Evolutionary conservation across 2,329 filamentous ascomycete genomes (phyloP).

Genomic region (Epichloe baconii): DNA sequence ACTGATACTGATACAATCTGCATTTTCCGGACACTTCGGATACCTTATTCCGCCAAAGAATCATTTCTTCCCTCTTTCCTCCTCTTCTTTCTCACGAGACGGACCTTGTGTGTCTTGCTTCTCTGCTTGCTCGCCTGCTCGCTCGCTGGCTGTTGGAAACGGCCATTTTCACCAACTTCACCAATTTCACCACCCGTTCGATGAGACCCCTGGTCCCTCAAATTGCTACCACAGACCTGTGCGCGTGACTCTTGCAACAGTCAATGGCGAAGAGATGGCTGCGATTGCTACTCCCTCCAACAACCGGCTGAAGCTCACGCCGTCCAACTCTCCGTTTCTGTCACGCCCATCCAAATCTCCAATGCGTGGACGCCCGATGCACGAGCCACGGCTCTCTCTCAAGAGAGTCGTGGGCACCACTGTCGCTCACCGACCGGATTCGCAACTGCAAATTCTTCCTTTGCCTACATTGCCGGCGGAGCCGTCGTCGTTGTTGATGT

Average conservation of each 20-base stretch:
- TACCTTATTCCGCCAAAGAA: neutral
- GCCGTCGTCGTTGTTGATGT: slow-evolving; percentile 83
- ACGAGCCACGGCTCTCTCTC: slow-evolving; percentile 54
- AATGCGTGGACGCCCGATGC: slow-evolving; percentile 31
- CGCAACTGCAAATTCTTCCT: slow-evolving; percentile 62
- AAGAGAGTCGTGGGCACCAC: slow-evolving; percentile 86
- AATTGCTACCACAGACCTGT: neutral
- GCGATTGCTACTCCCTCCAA: slow-evolving; percentile 34
- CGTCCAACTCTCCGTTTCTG: slow-evolving; percentile 61
- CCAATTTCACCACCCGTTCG: neutral
- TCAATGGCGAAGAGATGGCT: slow-evolving; percentile 46
- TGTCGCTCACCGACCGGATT: slow-evolving; percentile 76
- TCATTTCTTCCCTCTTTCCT: neutral
- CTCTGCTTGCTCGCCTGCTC: neutral
- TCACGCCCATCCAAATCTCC: slow-evolving; percentile 52
- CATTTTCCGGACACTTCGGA: neutral
- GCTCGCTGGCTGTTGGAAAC: neutral
- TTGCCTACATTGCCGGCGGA: slow-evolving; percentile 86
- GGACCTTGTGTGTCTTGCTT: neutral
- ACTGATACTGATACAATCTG: neutral
- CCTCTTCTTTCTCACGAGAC: neutral
- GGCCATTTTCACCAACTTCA: neutral
- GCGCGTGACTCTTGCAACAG: slow-evolving; percentile 8
- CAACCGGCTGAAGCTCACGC: slow-evolving; percentile 55
- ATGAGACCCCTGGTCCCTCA: neutral